Base-by-base conservation (phyloP, 495 filamentous ascomycete species). In the Lepraria neglecta region DNA sequence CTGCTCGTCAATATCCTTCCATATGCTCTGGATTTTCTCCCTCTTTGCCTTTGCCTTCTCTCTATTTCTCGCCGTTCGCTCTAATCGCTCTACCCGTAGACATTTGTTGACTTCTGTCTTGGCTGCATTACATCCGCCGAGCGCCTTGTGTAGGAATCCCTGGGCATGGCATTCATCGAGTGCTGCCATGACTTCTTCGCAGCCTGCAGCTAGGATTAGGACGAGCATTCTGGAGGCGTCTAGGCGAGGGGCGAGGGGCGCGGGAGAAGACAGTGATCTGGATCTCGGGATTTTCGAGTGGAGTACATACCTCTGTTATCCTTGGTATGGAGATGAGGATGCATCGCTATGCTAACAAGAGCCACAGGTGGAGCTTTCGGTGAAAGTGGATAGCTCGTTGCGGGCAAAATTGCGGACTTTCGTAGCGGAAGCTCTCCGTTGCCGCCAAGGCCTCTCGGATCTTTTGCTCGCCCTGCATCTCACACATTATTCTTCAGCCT, bases 161-260 rank as follows among this genome's bases (percentile, higher is more conserved):
- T 82, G 81, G 14, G 90, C 91, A 72, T 98, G 94, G 76, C 94
- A 98, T 78, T 96, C 91, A 58, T 97, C 94, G 61, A 98, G 87
- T 54, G 88, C 87, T 21, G 75, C 83, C 87, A 97, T 96, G 67
- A 97, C 81, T 65, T 91, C 91, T 74, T 91, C 89, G 81, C 94
- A 98, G 63, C 84, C 95, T 98, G 65, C 15, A 45, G 30, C 27
- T 35, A 50, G 30, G 19, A 24, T 61, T 6, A 27, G 21, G 3
- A 24, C n/a, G 45, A 59, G 45, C 27, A 53, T 42, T 56, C 52
- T 24, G 60, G 14, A 56, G 15, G 40, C 17, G 28, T 33, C 30
- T 17, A 10, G 14, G 10, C 4, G 28, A 15, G 17, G 27, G 30
- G n/a, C 17, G 50, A 14, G 50, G 9, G 28, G 27, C 14, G 63